Percentiles rank a stretch among this genome's conserved stretches.
Evolutionary conservation across 1,284 basidiomycete genomes (phyloP).

Genomic region (Leccinum pallidistipes): DNA sequence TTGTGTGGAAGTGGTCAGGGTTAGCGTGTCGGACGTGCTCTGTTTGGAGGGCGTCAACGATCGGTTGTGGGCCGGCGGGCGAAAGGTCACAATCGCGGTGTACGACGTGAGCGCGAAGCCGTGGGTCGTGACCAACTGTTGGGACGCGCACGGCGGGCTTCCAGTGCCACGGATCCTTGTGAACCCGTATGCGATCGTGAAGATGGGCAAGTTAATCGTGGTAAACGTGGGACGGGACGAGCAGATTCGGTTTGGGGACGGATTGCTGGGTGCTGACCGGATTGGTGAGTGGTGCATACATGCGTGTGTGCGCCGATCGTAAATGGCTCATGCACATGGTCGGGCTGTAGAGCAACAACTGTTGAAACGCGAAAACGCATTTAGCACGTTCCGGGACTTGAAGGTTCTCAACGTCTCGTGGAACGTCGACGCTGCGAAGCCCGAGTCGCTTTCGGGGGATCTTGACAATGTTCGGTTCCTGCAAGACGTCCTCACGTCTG

Average conservation of each 20-base stretch:
- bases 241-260: constrained; percentile 85
- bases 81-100: constrained; percentile 82
- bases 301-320: not conserved
- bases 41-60: constrained; percentile 80
- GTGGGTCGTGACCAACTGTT: constrained; percentile 88
- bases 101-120: constrained; percentile 74
- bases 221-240: constrained; percentile 81
- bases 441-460: constrained; percentile 65
- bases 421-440: constrained; percentile 91
- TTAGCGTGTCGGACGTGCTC: constrained; percentile 78
- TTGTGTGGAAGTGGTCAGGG: constrained; percentile 72
- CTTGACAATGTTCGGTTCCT: constrained; percentile 74
- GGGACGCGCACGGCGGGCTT: constrained; percentile 84
- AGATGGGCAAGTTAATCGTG: constrained; percentile 66
- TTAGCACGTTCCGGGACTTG: constrained; percentile 78
- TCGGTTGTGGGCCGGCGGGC: constrained; percentile 81
- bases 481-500: constrained; percentile 65
- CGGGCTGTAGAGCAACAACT: constrained; percentile 69
- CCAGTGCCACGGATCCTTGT: constrained; percentile 73
- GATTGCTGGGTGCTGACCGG: constrained; percentile 82
- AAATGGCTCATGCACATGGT: constrained; percentile 1
- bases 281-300: constrained; percentile 56
- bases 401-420: constrained; percentile 86
- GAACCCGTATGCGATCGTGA: constrained; percentile 72
- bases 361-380: constrained; percentile 71